Percentiles rank a stretch among this genome's conserved stretches.
These are phyloP conservation scores for Penstemon newberryi DNA, from an alignment of 257 asterid species.

Conservation along the genomic window DNA sequence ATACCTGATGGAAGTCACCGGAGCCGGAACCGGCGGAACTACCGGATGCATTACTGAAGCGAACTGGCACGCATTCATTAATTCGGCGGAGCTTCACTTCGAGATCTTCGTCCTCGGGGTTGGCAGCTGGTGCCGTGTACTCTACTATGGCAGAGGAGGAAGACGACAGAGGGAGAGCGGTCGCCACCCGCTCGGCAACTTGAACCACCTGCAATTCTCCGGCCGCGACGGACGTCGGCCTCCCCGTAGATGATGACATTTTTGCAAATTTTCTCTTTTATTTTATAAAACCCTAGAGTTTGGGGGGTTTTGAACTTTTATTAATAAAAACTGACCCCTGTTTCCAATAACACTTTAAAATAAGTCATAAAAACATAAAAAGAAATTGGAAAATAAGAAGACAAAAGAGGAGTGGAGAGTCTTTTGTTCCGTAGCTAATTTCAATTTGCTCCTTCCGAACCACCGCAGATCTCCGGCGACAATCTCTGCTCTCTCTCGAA, in stretches of 20 bases:
- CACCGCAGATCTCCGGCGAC: too few relatives aligned
- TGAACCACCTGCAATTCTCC: slow-evolving; percentile 70
- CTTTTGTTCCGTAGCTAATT: too few relatives aligned
- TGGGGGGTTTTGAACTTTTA: too few relatives aligned
- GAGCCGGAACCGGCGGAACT: slow-evolving; percentile 99
- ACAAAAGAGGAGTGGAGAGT: too few relatives aligned
- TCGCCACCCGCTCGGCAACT: slow-evolving; percentile 41
- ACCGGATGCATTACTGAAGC: slow-evolving; percentile 92
- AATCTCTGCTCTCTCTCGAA: too few relatives aligned
- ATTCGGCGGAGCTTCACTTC: slow-evolving; percentile 96
- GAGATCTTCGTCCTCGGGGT: slow-evolving; percentile 90
- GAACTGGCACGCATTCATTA: slow-evolving; percentile 87
- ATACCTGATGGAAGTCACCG: slow-evolving; percentile 98
- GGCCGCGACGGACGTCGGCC: slow-evolving; percentile 50
- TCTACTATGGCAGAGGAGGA: slow-evolving; percentile 70
- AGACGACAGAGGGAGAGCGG: slow-evolving; percentile 45
- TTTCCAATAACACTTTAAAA: too few relatives aligned
- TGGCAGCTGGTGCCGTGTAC: slow-evolving; percentile 57
- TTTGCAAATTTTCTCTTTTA: too few relatives aligned
- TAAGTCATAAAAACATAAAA: too few relatives aligned
- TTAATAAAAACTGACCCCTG: too few relatives aligned
- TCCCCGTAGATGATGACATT: slow-evolving; percentile 43
- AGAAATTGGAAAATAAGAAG: too few relatives aligned
- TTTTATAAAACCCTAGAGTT: too few relatives aligned
- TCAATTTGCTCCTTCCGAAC: too few relatives aligned